Evolutionary conservation across 164 flowering plant species (phyloP).

Genomic region (Vitis riparia): DNA sequence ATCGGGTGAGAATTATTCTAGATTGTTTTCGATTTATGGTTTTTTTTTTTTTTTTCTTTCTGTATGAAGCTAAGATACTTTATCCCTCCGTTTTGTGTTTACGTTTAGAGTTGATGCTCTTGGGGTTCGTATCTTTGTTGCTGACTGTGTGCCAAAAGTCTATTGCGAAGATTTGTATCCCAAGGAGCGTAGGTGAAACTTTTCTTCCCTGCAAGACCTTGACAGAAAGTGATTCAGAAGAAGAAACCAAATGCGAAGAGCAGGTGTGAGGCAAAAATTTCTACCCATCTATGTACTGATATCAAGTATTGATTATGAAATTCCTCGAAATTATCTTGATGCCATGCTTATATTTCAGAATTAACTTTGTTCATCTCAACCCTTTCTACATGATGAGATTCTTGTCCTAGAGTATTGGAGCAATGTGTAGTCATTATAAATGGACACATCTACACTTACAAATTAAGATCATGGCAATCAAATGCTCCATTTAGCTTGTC

Average conservation of each 20-base stretch:
- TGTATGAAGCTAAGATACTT: neutral
- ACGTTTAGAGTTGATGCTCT: conserved; percentile 57
- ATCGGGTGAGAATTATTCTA: conserved; percentile 37
- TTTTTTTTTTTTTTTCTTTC: neutral
- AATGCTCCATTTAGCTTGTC: too few species aligned
- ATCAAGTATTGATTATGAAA: neutral
- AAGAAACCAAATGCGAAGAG: conserved; percentile 42
- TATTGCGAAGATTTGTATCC: conserved; percentile 59
- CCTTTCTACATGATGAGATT: too few species aligned
- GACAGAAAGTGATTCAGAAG: conserved; percentile 19
- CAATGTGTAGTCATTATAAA: too few species aligned
- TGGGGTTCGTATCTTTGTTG: conserved; percentile 64
- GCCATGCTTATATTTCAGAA: too few species aligned
- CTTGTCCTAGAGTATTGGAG: too few species aligned
- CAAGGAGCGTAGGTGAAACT: conserved; percentile 28
- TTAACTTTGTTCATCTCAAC: too few species aligned
- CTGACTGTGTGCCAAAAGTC: conserved; percentile 40
- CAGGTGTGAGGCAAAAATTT: conserved; percentile 22
- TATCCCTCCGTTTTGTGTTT: neutral
- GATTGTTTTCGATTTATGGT: neutral
- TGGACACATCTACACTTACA: too few species aligned
- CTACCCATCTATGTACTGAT: neutral
- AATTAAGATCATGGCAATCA: too few species aligned
- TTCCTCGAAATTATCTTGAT: too few species aligned
- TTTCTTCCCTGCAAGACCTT: conserved; percentile 53